Base-by-base conservation (phyloP, 495 filamentous ascomycete species). In the Articulospora tetracladia region DNA sequence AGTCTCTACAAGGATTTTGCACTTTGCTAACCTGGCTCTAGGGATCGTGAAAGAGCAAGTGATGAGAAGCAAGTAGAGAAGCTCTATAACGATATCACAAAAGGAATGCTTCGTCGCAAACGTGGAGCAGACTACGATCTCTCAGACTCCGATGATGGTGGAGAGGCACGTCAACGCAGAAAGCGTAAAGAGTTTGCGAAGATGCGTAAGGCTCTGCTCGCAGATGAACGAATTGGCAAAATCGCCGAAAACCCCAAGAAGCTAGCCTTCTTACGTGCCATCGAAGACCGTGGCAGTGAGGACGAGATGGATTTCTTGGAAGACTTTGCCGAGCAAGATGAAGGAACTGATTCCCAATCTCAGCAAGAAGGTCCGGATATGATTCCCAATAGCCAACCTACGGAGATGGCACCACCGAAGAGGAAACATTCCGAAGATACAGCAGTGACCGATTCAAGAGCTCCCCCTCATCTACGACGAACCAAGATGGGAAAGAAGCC, bases 221-320 rank as follows among this genome's bases (percentile, higher is more conserved):
- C 87, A n/a, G 93, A 98, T 66, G 92, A 92, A 70, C 91, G 92
- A 48, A 81, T 98, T 59, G 90, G 86, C 62, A 91, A 92, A 68
- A 88, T 99, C 55, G 92, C 93, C 26, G 84, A 91, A 64, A 92
- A 97, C 68, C 93, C 92, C 13, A 92, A 93, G 71, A 92, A 91
- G 66, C 77, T 84, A 15, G 94, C 94, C 0, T 99, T 99, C 77
- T 83, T 98, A 60, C 82, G 81, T 57, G 88, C 91, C 10, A 88
- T 99, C 53, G 93, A 97, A 62, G 95, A 98, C 66, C 81, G 80
- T 34, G 87, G 86, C 47, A 77, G 83, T 22, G 91, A 93, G 41
- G 89, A 93, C 54, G 89, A 93, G 25, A 76, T 88, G 69, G 88
- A 91, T 56, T 89, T 96, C 68, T 69, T 86, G 1, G 82, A 85